Percentiles rank a stretch among this genome's conserved stretches.
These are phyloP conservation scores for Penicillium macrosclerotiorum DNA, from an alignment of 495 filamentous ascomycete genomes.

Conservation along the genomic window DNA sequence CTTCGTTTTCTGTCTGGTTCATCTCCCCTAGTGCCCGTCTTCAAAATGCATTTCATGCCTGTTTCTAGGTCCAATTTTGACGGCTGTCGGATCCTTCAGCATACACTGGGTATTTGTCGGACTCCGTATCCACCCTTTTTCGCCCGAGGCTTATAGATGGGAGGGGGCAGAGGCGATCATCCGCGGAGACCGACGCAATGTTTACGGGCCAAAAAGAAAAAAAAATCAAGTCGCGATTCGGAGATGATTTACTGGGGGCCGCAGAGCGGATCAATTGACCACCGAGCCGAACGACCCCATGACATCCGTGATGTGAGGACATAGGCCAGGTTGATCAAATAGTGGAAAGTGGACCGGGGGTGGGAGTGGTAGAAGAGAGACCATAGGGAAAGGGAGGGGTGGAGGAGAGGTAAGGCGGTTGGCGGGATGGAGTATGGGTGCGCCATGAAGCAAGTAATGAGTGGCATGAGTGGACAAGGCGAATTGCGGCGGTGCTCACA, in stretches of 20 bases:
- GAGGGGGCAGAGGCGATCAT: constrained; percentile 23
- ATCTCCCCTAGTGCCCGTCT: neutral
- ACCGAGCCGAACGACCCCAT: constrained; percentile 43
- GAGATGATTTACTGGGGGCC: constrained; percentile 30
- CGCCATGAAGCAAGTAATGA: too few relatives aligned
- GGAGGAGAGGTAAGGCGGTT: too few relatives aligned
- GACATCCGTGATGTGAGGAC: constrained; percentile 32
- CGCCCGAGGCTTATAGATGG: neutral
- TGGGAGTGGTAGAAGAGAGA: too few relatives aligned
- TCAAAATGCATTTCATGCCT: neutral
- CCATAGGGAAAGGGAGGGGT: too few relatives aligned
- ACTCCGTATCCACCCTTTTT: neutral
- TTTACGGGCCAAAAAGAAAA: constrained; percentile 9
- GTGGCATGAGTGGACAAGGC: constrained; percentile 1
- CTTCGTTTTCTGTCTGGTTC: neutral
- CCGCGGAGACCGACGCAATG: constrained; percentile 12
- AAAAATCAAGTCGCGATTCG: neutral
- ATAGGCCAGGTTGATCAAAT: constrained; percentile 23
- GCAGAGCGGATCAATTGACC: constrained; percentile 39
- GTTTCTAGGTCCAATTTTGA: constrained; percentile 5
- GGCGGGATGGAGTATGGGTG: too few relatives aligned
- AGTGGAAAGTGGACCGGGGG: constrained; percentile 19
- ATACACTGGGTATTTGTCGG: constrained; percentile 15
- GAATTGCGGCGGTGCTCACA: constrained; percentile 21
- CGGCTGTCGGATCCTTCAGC: constrained; percentile 13